Percentiles rank a stretch among this genome's conserved stretches.
Evolutionary conservation across 257 asterid species (phyloP).

Genomic region (Cordia subcordata): DNA sequence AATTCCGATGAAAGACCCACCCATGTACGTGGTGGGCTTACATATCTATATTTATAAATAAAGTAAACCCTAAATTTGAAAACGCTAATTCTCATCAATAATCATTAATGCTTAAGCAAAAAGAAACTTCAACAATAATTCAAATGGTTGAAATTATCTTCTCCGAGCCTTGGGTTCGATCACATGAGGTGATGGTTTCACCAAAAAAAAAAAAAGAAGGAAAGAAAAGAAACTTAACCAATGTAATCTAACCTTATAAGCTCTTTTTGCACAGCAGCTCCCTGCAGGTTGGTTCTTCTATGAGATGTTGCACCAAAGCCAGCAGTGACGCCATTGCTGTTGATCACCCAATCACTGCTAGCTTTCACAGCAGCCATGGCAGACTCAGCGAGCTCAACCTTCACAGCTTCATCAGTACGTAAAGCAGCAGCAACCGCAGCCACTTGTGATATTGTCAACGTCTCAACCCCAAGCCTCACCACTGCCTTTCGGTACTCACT

Average conservation of each 20-base stretch:
- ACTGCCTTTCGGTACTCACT: not conserved
- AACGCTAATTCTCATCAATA: too few species aligned
- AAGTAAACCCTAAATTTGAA: too few species aligned
- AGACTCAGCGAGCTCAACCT: conserved; percentile 4
- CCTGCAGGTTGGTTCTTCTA: conserved; percentile 2
- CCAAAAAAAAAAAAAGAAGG: too few species aligned
- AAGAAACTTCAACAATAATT: too few species aligned
- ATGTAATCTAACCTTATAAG: conserved; percentile 6
- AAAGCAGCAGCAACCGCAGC: not conserved
- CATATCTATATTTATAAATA: too few species aligned
- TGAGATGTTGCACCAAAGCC: conserved; percentile 4
- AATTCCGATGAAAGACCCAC: too few species aligned
- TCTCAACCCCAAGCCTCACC: not conserved
- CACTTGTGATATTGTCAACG: not conserved
- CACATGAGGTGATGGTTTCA: too few species aligned
- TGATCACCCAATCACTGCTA: conserved; percentile 3
- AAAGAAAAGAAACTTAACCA: too few species aligned
- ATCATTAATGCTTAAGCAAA: too few species aligned
- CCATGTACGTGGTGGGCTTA: too few species aligned
- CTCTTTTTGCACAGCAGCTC: not conserved
- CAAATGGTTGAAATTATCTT: too few species aligned
- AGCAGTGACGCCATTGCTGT: conserved; percentile 1
- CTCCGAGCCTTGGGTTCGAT: too few species aligned
- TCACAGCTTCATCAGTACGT: not conserved
- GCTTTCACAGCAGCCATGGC: not conserved